Conservation (phyloP, 2,329 filamentous ascomycete species). For the Hypomyces rosellus region DNA sequence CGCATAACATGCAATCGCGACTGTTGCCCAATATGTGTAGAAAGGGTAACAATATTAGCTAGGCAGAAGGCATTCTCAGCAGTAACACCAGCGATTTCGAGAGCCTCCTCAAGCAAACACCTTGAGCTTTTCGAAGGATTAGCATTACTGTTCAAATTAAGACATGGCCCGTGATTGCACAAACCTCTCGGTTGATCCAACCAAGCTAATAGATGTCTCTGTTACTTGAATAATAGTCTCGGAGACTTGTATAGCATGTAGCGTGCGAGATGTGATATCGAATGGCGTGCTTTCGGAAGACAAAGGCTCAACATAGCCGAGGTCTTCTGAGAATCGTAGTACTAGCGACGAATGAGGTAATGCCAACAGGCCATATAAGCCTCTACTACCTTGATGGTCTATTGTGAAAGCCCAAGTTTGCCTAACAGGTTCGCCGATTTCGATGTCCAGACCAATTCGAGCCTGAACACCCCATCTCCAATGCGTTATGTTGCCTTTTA, state of each 20-base stretch:
- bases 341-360: slow-evolving; percentile 43
- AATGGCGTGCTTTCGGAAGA: slow-evolving; percentile 37
- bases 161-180: background rate
- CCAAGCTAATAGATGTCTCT: slow-evolving; percentile 37
- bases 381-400: slow-evolving; percentile 14
- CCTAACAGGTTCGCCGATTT: slow-evolving; percentile 42
- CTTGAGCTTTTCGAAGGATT: slow-evolving; percentile 20
- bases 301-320: slow-evolving; percentile 38
- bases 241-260: slow-evolving; percentile 36
- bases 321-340: slow-evolving; percentile 43
- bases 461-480: slow-evolving; percentile 65
- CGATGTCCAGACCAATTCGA: slow-evolving; percentile 53
- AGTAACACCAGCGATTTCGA: slow-evolving; percentile 19
- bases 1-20: slow-evolving; percentile 36
- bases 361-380: slow-evolving; percentile 38
- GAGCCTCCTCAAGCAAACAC: slow-evolving; percentile 26
- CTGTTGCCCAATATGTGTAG: slow-evolving; percentile 28
- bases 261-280: slow-evolving; percentile 47
- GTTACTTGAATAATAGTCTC: slow-evolving; percentile 49
- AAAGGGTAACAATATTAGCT: slow-evolving; percentile 35
- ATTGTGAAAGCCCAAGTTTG: slow-evolving; percentile 47
- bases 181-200: slow-evolving; percentile 31
- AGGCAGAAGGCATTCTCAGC: slow-evolving; percentile 39
- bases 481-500: slow-evolving; percentile 59
- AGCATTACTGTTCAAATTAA: background rate